Base-by-base conservation (phyloP, 1,284 basidiomycete species). In the Polyporus tsugae region DNA sequence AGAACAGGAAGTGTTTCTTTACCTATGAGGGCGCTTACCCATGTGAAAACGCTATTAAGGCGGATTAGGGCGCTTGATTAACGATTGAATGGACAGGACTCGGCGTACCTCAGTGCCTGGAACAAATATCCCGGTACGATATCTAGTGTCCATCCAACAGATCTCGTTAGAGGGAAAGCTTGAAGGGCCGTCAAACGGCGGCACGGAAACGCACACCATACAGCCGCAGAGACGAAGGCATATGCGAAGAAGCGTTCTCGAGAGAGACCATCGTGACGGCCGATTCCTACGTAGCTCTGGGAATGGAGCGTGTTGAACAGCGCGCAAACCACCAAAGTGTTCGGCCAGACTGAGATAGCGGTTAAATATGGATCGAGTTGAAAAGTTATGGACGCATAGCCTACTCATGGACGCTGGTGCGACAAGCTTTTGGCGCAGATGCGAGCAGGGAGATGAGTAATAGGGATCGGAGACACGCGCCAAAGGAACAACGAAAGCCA, bases 331-430 rank as follows among this genome's bases (percentile, higher is more conserved):
- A 96, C 94, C 29, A 98, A 85, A 69, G 94, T 93, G 22, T 86
- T 82, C 0, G 96, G 96, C 96, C 96, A 98, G 74, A 98, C 79
- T 74, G 61, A 17, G 35, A 52, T 36, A 53, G 53, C 46, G 42
- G 46, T 55, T 13, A 38, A 39, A 36, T 3, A 38, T 41, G 46
- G 3, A 53, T 38, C 33, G 4, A 17, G 36, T 33, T 10, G 29
- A 44, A 19, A 42, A n/a, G 22, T 46, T 44, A 33, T 25, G 44
- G 29, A 29, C 38, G 33, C 44, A 11, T 9, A n/a, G 74, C 72
- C 5, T 41, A 82, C 90, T 94, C 94, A 98, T 95, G 0, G 93
- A 92, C 0, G 96, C 94, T 0, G 96, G 97, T 72, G 91, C 89
- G 9, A 96, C 93, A 44, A 96, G 84, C 76, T 77, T 35, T 85